phyloP scores from a whole-genome alignment of 2,329 filamentous ascomycete genomes.

The Arthrobotrys iridis region DNA sequence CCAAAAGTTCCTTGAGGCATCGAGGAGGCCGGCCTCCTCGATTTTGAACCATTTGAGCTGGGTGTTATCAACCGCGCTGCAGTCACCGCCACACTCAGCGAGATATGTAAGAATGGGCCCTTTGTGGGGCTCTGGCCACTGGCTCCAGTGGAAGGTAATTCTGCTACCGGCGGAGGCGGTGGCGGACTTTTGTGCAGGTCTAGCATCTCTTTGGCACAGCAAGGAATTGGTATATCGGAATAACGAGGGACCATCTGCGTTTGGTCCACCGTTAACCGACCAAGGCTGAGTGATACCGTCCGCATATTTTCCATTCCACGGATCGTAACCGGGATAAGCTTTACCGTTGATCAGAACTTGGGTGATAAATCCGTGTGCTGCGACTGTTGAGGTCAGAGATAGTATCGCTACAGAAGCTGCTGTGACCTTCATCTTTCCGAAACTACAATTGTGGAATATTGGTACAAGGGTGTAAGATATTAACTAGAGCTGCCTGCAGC shows the following conservation, averaged over 20 bases:
- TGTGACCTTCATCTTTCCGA: constrained; percentile 52
- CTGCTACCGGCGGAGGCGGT: constrained; percentile 64
- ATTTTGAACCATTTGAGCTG: constrained; percentile 64
- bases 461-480: not conserved
- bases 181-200: constrained; percentile 62
- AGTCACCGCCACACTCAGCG: constrained; percentile 62
- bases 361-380: constrained; percentile 55
- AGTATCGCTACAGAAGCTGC: constrained; percentile 34
- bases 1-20: constrained; percentile 60
- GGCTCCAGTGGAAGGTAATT: constrained; percentile 65
- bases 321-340: constrained; percentile 52
- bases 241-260: constrained; percentile 60
- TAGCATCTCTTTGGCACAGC: constrained; percentile 65
- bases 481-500: constrained; percentile 5
- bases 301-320: constrained; percentile 50
- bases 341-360: constrained; percentile 53
- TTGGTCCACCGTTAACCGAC: constrained; percentile 54
- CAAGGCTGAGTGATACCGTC: constrained; percentile 18
- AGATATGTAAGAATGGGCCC: constrained; percentile 66
- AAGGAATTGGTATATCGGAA: constrained; percentile 63
- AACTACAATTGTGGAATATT: not conserved
- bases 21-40: constrained; percentile 60
- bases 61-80: constrained; percentile 62
- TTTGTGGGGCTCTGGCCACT: constrained; percentile 66
- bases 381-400: constrained; percentile 32